A percentile compares a stretch with the other conserved stretches of the same genome.
Conservation (phyloP, 1,284 basidiomycete species). For the Melampsora occidentalis region DNA sequence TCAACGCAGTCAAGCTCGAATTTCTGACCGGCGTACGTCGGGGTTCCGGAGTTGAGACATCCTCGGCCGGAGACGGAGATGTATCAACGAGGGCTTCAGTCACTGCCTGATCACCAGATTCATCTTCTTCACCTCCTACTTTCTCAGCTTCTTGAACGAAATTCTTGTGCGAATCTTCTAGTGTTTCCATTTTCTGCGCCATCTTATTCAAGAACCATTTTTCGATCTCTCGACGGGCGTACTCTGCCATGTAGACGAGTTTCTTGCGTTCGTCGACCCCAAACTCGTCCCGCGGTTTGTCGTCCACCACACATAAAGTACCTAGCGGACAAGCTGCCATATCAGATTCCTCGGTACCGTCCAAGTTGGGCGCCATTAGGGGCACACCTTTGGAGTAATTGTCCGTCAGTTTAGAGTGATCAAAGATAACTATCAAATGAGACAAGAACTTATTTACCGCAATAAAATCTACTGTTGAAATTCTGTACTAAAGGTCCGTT, state of each 20-base stretch:
- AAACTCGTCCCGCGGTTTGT: conserved; percentile 24
- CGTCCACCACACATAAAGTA: conserved; percentile 27
- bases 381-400: conserved; percentile 9
- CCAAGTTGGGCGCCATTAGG: conserved; percentile 29
- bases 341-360: conserved; percentile 26
- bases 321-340: conserved; percentile 22
- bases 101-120: neutral
- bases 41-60: neutral
- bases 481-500: conserved; percentile 25
- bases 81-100: conserved; percentile 1
- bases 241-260: conserved; percentile 38
- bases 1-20: neutral
- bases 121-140: neutral
- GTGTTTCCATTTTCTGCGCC: conserved; percentile 12
- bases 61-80: neutral
- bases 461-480: conserved; percentile 20
- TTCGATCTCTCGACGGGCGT: conserved; percentile 33
- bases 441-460: no score
- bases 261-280: conserved; percentile 28
- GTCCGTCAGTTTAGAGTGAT: no score
- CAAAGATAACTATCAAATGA: no score
- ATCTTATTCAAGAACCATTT: conserved; percentile 27
- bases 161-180: conserved; percentile 10
- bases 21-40: neutral
- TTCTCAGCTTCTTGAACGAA: conserved; percentile 18